Evolutionary conservation across 2,329 filamentous ascomycete species (phyloP).

Genomic region (Waltergamsia citrina): DNA sequence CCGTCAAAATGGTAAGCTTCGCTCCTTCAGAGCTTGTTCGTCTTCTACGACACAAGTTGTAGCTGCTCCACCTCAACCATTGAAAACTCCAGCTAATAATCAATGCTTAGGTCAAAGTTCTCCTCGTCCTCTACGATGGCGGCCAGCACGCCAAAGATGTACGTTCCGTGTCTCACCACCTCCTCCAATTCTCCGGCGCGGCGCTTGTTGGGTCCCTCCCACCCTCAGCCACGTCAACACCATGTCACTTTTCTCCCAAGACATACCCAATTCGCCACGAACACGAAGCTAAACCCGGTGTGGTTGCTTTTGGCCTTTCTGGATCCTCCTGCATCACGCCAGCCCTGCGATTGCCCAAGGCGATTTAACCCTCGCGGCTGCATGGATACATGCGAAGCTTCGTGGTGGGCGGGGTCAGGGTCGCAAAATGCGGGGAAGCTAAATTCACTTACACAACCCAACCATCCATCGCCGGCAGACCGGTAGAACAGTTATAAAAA

Average conservation of each 20-base stretch:
- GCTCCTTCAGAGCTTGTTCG: no score
- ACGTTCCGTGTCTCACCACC: conserved; percentile 16
- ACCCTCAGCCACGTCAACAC: background rate
- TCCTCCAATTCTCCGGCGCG: conserved; percentile 6
- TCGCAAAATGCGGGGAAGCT: no score
- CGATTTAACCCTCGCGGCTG: background rate
- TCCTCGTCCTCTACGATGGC: conserved; percentile 90
- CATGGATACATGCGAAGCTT: background rate
- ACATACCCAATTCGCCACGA: no score
- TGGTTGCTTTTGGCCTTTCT: no score
- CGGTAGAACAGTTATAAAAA: no score
- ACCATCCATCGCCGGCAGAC: no score
- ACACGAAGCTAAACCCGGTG: no score
- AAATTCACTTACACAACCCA: background rate
- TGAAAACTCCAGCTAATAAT: background rate
- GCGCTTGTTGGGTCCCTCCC: background rate
- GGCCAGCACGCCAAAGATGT: conserved; percentile 81
- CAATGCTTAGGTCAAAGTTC: conserved; percentile 74
- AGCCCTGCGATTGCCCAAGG: background rate
- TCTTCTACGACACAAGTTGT: background rate
- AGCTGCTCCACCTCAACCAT: background rate
- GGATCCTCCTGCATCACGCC: background rate
- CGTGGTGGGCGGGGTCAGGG: background rate
- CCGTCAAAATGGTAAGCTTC: conserved; percentile 1
- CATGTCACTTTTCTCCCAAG: no score